A percentile compares a stretch with the other conserved stretches of the same genome.
phyloP scores from a whole-genome alignment of 805 yeast species.

The Myxozyma udenii region DNA sequence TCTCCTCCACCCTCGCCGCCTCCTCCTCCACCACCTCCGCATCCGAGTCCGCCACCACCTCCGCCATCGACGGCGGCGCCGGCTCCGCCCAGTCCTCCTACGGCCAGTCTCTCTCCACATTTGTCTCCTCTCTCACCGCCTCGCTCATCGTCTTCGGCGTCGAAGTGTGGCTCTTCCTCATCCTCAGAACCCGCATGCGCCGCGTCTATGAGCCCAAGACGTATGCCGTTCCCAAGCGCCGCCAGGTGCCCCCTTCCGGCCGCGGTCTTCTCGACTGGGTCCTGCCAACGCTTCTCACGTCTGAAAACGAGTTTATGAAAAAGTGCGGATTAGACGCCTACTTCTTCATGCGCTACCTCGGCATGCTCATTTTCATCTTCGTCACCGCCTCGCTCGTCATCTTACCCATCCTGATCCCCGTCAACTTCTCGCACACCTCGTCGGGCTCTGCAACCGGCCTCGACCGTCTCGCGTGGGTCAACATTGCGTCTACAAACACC shows the following conservation, averaged over 20 bases:
- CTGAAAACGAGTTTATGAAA: constrained; percentile 70
- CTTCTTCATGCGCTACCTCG: constrained; percentile 76
- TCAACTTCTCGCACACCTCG: constrained; percentile 44
- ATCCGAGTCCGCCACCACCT: constrained; percentile 4
- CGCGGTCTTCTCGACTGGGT: constrained; percentile 73
- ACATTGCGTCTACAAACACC: constrained; percentile 55
- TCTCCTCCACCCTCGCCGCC: constrained; percentile 4
- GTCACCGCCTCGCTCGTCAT: constrained; percentile 54
- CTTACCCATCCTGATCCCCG: constrained; percentile 70
- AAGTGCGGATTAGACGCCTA: constrained; percentile 93
- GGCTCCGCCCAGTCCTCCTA: constrained; percentile 24
- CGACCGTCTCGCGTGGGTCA: constrained; percentile 69
- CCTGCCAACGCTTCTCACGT: constrained; percentile 57
- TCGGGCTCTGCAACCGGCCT: constrained; percentile 46
- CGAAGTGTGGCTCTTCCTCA: constrained; percentile 60
- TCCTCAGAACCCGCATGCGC: constrained; percentile 63
- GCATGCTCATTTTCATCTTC: constrained; percentile 53
- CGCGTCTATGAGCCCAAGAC: constrained; percentile 86
- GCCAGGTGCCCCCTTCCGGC: constrained; percentile 67
- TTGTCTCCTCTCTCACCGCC: constrained; percentile 65
- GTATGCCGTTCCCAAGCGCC: constrained; percentile 53
- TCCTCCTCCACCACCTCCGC: constrained; percentile 11
- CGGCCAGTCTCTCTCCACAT: constrained; percentile 61
- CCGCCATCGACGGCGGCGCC: constrained; percentile 7
- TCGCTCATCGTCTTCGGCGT: constrained; percentile 65